Base-by-base conservation (phyloP, 352 stramenopile species). In the Blastocystis sp. region DNA sequence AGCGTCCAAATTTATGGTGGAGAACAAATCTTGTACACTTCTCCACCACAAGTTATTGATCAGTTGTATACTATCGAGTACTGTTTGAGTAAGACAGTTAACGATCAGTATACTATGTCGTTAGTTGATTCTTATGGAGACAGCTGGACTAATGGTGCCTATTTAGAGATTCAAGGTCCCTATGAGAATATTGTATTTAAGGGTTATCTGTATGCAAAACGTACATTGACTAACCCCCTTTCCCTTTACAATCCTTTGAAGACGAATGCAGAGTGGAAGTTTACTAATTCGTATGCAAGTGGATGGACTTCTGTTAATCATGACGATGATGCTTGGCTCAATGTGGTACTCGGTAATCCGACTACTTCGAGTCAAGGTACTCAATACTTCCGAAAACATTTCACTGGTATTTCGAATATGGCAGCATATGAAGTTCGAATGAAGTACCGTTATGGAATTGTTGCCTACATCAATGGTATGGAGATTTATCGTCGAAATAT, bases 401-500 rank as follows among this genome's bases (percentile, higher is more conserved):
- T 75, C n/a, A 24, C 57, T 11, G 76, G 60, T 33, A 11, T 73
- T 24, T n/a, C 48, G 35, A 51, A 42, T 24, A 75, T 75, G 57
- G 40, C 76, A 15, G 60, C 48, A 17, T 70, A 56, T 22, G 76
- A 87, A 35, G 35, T 35, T 42, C 33, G 48, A 22, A 70, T 87
- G 9, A 48, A 42, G 15, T 69, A 54, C 37, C 24, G 24, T 13
- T 69, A 73, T 17, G 76, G 76, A 70, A 58, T 87, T 51, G 30
- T 75, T 19, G 60, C 57, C 19, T 87, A 87, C 60, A 35, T 87
- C 1, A 87, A 70, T 35, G 76, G 76, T 27, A 44, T 75, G 33
- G 76, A 87, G 1, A 57, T 87, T 9, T 87, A 42, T 51, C 76
- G 76, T 35, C 37, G 57, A 27, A 87, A 87, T 51, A 73, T 87